Base-by-base conservation (phyloP, 345 rosid genomes). In the Populus nigra region DNA sequence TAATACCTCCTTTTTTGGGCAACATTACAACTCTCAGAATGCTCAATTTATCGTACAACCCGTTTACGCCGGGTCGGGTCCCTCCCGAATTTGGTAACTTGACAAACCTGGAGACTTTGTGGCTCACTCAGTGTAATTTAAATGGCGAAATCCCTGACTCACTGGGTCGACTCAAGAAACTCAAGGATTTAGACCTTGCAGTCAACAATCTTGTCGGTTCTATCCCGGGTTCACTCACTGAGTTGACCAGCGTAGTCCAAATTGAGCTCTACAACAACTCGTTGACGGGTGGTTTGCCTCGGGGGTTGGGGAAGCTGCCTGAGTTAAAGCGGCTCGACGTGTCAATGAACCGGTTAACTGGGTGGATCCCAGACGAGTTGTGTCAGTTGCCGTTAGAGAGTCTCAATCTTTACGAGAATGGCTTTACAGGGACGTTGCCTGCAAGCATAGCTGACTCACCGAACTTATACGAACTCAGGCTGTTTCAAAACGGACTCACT, bases 201-300 rank as follows among this genome's bases (percentile, higher is more conserved):
- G 27, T 91, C 31, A 96, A 96, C 84, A 83, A 76, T 18, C 77
- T 96, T 5, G 84, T 22, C 38, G 99, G 98, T 1, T 25, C 71
- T 4, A 84, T 96, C n/a, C 99, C 99, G 73, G 80, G 85, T 72
- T 91, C 96, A 5, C 83, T 96, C 83, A 83, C 90, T n/a, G 88
- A 82, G 81, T 71, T 96, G 78, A 59, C 77, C 33, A 88, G 87
- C 35, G 79, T 96, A 27, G 89, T 92, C 53, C 99, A 96, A 83
- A 88, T 96, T 65, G 99, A 96, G 90, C 93, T 96, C 3, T 96
- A 94, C 80, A 94, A 96, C 87, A 96, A 96, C 94, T 88, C 97
- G 73, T 74, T 96, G 73, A 86, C 89, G 29, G 99, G 99, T 13
- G 81, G 73, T 43, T 71, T 96, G 36, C 98, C 98, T 39, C 49